Base-by-base conservation (phyloP, 1,139 yeast genomes). In the Pichia sp. region DNA sequence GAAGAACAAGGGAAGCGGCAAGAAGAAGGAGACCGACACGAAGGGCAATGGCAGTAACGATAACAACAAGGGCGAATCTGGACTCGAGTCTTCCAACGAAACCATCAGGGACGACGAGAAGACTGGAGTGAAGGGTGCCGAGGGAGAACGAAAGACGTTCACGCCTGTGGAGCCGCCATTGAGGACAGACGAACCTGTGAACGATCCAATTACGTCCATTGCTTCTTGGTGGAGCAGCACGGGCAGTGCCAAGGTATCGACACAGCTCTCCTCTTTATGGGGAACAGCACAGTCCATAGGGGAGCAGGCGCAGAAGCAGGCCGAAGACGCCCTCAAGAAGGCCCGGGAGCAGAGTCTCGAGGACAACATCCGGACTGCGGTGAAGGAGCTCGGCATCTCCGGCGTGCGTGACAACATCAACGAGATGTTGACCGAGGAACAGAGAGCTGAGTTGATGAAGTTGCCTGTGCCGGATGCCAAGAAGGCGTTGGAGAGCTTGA, bases 161-260 rank as follows among this genome's bases (percentile, higher is more conserved):
- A 45, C 40, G 16, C 8, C 27, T 7, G 51, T 38, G 7, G 50
- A 29, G 31, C 33, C 49, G n/a, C 41, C 49, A 20, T 16, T 34
- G 38, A 17, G n/a, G 4, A 5, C 48, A 20, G 48, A 38, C 36
- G 47, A 52, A 58, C 63, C 68, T 29, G 72, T 78, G 14, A 74
- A 75, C 51, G 93, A 86, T 66, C 91, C 95, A 16, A 77, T 88
- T 42, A 77, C 85, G 0, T 78, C 91, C 1, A 71, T 89, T 54
- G 76, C 95, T 6, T 82, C 78, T 52, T 92, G 98, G 97, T 89
- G 91, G 89, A 80, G 81, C 5, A 75, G 75, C 4, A 84, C 84
- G 52, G 97, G 96, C 0, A 82, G 95, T 1, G 77, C 80, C 5
- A 87, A 86, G 44, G 95, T 90, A 3, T 80, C 84, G 6, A 80